These are phyloP conservation scores for Lachancea mirantina DNA, from an alignment of 805 yeast species.

Conservation along the genomic window DNA sequence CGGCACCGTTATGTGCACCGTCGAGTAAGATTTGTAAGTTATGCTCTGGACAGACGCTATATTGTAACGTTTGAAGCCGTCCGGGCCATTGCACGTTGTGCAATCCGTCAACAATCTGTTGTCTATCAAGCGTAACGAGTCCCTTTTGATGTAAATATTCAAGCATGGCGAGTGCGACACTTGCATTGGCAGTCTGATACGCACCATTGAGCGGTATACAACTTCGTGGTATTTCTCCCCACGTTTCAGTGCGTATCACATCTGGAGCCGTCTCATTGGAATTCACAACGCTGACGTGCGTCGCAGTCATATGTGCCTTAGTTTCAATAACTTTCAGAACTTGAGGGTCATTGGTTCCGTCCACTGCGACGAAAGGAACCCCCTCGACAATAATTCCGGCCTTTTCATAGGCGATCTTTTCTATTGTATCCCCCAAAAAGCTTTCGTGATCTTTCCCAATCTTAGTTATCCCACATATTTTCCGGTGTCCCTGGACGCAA, in stretches of 20 bases:
- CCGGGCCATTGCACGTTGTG: conserved; percentile 73
- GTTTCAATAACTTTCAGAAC: conserved; percentile 43
- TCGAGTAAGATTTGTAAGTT: conserved; percentile 47
- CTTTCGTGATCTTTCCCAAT: conserved; percentile 82
- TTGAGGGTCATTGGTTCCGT: conserved; percentile 50
- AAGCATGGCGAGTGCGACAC: conserved; percentile 56
- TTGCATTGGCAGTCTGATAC: conserved; percentile 64
- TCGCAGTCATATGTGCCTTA: conserved; percentile 30
- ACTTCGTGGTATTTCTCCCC: conserved; percentile 28
- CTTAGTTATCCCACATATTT: conserved; percentile 70
- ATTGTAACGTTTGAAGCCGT: conserved; percentile 51
- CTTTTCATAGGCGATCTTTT: conserved; percentile 66
- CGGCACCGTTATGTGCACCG: conserved; percentile 89
- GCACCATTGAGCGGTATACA: conserved; percentile 58
- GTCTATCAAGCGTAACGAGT: conserved; percentile 27
- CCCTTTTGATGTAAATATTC: conserved; percentile 29
- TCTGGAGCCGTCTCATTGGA: conserved; percentile 8
- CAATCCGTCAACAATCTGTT: conserved; percentile 45
- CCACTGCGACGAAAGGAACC: conserved; percentile 58
- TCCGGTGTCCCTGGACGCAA: conserved; percentile 44
- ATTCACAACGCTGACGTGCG: conserved; percentile 26
- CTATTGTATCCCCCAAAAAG: conserved; percentile 60
- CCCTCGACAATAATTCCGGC: conserved; percentile 65
- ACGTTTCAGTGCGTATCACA: conserved; percentile 20
- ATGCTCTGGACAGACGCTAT: conserved; percentile 22